phyloP scores from a whole-genome alignment of 352 stramenopile species.

The Phytopythium mirpurense region DNA sequence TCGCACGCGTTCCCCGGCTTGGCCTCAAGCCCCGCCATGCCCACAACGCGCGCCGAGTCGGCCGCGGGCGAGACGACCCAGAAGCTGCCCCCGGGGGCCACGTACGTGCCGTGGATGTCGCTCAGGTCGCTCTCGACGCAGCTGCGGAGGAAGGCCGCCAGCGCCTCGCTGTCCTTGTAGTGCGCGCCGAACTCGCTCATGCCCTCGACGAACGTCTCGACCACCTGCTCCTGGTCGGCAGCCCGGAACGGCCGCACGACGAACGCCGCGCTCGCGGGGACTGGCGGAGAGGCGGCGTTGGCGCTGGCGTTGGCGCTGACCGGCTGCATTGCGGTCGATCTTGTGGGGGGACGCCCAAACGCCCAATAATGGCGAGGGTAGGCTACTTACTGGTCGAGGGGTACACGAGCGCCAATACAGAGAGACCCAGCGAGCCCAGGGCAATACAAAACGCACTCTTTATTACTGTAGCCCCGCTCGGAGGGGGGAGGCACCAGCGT shows the following conservation, averaged over 20 bases:
- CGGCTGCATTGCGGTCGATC: no score
- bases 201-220: slow-evolving; percentile 19
- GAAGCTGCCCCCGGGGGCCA: slow-evolving; percentile 32
- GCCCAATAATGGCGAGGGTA: no score
- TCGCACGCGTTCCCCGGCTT: slow-evolving; percentile 19
- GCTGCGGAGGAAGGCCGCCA: slow-evolving; percentile 17
- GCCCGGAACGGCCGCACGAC: slow-evolving; percentile 19
- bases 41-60: slow-evolving; percentile 14
- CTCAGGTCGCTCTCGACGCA: slow-evolving; percentile 24
- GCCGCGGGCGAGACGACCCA: slow-evolving; percentile 29
- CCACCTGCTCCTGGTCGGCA: slow-evolving; percentile 21
- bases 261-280: no score
- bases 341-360: no score
- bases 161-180: slow-evolving; percentile 6
- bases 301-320: no score
- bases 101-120: slow-evolving; percentile 33
- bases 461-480: no score
- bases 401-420: no score
- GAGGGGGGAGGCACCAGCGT: no score
- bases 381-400: no score
- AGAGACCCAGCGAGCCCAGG: no score
- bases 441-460: not conserved
- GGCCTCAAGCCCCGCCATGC: slow-evolving; percentile 23
- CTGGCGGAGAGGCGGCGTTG: no score
- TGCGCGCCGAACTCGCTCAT: slow-evolving; percentile 22